Evolutionary conservation across 2,329 filamentous ascomycete species (phyloP).

Genomic region (Clonostachys rhizophaga): DNA sequence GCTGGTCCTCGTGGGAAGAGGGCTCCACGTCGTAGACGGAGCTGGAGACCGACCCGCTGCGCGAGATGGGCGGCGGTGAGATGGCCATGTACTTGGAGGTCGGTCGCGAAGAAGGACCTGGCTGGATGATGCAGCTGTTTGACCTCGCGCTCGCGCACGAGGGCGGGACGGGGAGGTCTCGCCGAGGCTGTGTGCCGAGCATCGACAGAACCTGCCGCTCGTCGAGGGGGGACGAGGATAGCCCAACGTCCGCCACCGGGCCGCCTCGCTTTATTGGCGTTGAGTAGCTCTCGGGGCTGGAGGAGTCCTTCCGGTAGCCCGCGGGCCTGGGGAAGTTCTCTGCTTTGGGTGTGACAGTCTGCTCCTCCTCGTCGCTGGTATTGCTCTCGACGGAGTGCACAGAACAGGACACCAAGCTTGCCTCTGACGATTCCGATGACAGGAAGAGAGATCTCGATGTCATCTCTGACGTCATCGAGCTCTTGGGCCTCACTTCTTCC

Average conservation of each 20-base stretch:
- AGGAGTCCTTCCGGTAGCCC: no score
- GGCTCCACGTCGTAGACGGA: constrained; percentile 13
- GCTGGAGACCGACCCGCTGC: constrained; percentile 12
- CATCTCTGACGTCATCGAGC: neutral
- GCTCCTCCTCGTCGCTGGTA: neutral
- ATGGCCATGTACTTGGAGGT: no score
- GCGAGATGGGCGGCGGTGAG: neutral
- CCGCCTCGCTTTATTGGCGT: neutral
- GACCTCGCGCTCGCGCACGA: neutral
- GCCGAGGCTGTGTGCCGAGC: constrained; percentile 10
- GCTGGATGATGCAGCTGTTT: no score
- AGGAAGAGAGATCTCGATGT: neutral
- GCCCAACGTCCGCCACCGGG: constrained; percentile 1
- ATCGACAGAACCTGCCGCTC: constrained; percentile 25
- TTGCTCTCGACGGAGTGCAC: constrained; percentile 9
- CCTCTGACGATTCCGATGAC: neutral
- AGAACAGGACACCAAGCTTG: constrained; percentile 15
- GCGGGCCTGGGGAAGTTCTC: neutral
- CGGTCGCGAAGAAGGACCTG: no score
- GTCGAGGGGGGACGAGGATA: constrained; percentile 21
- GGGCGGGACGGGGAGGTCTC: constrained; percentile 20
- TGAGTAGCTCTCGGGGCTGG: neutral
- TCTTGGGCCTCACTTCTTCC: constrained; percentile 10
- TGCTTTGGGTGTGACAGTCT: constrained; percentile 4
- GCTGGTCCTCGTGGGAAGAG: neutral